Base-by-base conservation (phyloP, 164 flowering plant species). In the Kingdonia uniflora region DNA sequence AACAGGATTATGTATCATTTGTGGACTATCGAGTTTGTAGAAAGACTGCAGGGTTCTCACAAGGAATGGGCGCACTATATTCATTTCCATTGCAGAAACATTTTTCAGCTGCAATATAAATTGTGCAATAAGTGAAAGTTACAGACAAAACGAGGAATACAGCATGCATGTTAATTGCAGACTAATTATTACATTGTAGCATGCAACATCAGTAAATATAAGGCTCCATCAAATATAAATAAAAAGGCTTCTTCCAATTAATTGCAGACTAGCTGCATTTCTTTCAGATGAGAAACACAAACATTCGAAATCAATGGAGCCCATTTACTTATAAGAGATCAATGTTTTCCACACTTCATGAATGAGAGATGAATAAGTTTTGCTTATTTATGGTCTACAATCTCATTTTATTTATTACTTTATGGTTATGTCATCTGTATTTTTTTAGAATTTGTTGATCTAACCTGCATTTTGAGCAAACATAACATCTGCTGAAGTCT, bases 71-170 rank as follows among this genome's bases (percentile, higher is more conserved):
- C 95, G 82, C 51, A 90, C 82, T 52, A 90, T 77, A 63, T 90
- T 90, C 65, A 84, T 94, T 71, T 90, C 97, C 95, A 90, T 90
- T 1, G 97, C 97, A 40, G 95, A 87, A 39, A 90, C 61, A 65
- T 87, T 76, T 72, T 75, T 76, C 7, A 87, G 76, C 94, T 89
- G 85, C 64, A 68, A 56, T 17, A 14, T 14, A 41, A 5, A 42
- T 19, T 43, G 12, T 17, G 33, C 20, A 19, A 6, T 38, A 46
- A 23, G 47, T 19, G 24, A 45, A 17, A 37, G 16, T 19, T 22
- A 22, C 21, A 35, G 26, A n/a, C 23, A 42, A 42, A 6, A 2
- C 33, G 4, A 37, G 12, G 24, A 5, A 13, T 14, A 22, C 17
- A 41, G 4, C 7, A 41, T n/a, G n/a, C 44, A 2, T 41, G 44